A percentile compares a stretch with the other conserved stretches of the same genome.
Evolutionary conservation across 75 land plant species (phyloP).

Genomic region (Cunninghamia lanceolata): DNA sequence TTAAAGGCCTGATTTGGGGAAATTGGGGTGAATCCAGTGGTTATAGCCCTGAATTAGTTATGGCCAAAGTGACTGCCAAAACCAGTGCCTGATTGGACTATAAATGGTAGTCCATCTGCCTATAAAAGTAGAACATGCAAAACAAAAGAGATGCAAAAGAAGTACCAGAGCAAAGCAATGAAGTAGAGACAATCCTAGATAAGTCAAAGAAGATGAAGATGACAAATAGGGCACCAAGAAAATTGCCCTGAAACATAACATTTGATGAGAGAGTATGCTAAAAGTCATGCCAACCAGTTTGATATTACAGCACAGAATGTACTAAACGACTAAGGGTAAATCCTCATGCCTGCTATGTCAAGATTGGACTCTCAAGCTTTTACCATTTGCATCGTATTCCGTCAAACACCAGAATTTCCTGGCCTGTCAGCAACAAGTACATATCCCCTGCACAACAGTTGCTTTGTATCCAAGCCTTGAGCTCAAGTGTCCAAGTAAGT

Average conservation of each 20-base stretch:
- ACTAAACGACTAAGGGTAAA: too few relatives aligned
- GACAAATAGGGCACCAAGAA: background rate
- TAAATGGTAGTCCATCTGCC: background rate
- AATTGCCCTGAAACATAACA: background rate
- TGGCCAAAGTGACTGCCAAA: background rate
- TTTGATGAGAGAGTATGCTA: background rate
- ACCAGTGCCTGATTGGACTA: background rate
- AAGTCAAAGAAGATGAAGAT: background rate
- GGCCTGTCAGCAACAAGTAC: too few relatives aligned
- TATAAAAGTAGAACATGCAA: background rate
- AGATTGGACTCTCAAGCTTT: too few relatives aligned
- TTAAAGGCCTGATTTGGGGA: background rate
- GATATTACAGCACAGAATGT: background rate
- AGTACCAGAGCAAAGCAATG: background rate
- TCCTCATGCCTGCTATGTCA: background rate
- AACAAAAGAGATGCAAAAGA: background rate
- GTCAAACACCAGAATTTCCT: too few relatives aligned
- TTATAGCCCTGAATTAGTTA: background rate
- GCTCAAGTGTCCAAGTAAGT: too few relatives aligned
- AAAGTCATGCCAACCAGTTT: background rate
- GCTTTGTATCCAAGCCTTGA: too few relatives aligned
- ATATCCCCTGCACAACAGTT: too few relatives aligned
- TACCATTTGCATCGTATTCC: too few relatives aligned
- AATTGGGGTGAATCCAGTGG: background rate
- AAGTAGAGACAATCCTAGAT: background rate